These are phyloP conservation scores for Ustilago loliicola DNA, from an alignment of 1,284 basidiomycete genomes.

Conservation along the genomic window DNA sequence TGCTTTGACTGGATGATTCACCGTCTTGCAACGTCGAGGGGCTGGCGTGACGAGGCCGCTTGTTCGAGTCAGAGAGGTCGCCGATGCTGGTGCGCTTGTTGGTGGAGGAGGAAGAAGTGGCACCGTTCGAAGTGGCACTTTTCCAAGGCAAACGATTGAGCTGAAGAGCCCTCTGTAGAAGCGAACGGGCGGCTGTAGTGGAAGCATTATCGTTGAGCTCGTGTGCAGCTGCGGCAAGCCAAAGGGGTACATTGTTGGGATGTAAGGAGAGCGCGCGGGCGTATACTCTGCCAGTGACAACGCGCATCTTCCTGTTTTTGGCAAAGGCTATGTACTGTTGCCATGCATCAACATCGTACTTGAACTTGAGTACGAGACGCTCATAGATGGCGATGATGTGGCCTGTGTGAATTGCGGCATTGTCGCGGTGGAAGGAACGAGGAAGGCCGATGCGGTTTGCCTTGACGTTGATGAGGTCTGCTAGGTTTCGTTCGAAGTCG, in stretches of 20 bases:
- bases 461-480: conserved; percentile 52
- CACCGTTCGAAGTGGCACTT: not conserved
- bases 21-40: not conserved
- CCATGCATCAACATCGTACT: conserved; percentile 87
- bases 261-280: conserved; percentile 86
- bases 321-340: conserved; percentile 87
- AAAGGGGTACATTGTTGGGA: conserved; percentile 82
- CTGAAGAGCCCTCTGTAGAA: conserved; percentile 87
- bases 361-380: conserved; percentile 88
- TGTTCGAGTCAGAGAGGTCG: conserved; percentile 18
- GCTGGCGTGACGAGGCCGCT: conserved; percentile 15
- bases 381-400: conserved; percentile 91
- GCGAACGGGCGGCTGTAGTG: conserved; percentile 80
- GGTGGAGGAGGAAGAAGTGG: not conserved
- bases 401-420: conserved; percentile 72
- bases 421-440: conserved; percentile 54
- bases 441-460: conserved; percentile 49
- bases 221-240: conserved; percentile 87
- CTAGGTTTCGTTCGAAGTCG: conserved; percentile 83
- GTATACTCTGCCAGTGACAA: conserved; percentile 77
- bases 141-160: conserved; percentile 59
- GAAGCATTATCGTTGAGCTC: conserved; percentile 84
- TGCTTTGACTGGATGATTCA: not conserved
- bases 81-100: conserved; percentile 25
- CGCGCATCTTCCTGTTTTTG: conserved; percentile 82